Conservation (phyloP, 495 filamentous ascomycete species). For the Trichoderma asperelloides region DNA sequence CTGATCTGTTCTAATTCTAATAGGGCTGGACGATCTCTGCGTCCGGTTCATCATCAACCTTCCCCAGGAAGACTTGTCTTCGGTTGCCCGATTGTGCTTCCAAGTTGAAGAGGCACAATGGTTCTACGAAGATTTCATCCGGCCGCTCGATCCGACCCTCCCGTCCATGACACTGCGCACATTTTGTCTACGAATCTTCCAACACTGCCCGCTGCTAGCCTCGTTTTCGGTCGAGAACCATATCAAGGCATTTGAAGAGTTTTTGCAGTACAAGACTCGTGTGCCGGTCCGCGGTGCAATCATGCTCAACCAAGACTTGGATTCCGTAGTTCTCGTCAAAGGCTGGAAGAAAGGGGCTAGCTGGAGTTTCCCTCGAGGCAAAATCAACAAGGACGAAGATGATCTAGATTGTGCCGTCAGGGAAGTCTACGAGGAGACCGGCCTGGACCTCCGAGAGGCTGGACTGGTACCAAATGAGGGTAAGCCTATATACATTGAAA, state of each 20-base stretch:
- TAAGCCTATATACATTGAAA: conserved; percentile 69
- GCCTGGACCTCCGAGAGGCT: conserved; percentile 67
- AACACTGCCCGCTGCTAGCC: conserved; percentile 82
- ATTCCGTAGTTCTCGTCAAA: conserved; percentile 83
- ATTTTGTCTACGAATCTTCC: conserved; percentile 83
- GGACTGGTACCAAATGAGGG: conserved; percentile 61
- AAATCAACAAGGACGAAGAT: conserved; percentile 93
- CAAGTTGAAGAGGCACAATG: conserved; percentile 99
- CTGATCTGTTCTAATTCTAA: conserved; percentile 14
- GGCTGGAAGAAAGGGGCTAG: conserved; percentile 94
- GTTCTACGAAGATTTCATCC: conserved; percentile 99
- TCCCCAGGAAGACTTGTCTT: conserved; percentile 78
- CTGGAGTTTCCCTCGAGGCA: conserved; percentile 94
- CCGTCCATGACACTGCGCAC: conserved; percentile 74
- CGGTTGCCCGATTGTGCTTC: conserved; percentile 90
- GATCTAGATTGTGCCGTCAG: conserved; percentile 87
- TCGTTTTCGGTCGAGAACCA: conserved; percentile 69
- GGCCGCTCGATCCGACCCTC: conserved; percentile 73
- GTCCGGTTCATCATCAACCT: conserved; percentile 95
- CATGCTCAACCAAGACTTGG: conserved; percentile 83
- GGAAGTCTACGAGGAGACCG: conserved; percentile 94
- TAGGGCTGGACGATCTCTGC: conserved; percentile 92
- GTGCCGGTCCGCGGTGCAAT: conserved; percentile 93
- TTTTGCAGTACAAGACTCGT: conserved; percentile 84
- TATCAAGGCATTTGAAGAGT: conserved; percentile 74